Evolutionary conservation across 805 yeast genomes (phyloP).

Genomic region (Candida khao-thaluensis): DNA sequence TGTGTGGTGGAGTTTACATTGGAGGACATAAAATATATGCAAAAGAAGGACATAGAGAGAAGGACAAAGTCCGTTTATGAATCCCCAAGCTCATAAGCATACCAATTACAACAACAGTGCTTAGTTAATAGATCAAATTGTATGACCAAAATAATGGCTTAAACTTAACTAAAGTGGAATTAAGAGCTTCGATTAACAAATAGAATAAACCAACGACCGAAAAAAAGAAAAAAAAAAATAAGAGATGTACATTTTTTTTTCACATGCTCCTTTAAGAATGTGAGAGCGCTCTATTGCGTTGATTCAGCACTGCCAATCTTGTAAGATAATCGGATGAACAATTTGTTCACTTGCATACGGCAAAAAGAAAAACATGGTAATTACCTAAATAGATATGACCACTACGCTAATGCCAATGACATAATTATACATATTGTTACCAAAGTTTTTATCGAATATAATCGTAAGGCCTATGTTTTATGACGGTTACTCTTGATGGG

Average conservation of each 20-base stretch:
- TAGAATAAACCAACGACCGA: constrained; percentile 2
- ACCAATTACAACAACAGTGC: neutral
- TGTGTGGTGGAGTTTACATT: neutral
- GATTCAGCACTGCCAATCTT: constrained; percentile 8
- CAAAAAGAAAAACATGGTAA: neutral
- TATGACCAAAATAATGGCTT: constrained; percentile 1
- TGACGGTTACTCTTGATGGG: no score
- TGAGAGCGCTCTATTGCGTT: neutral
- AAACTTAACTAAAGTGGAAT: constrained; percentile 1
- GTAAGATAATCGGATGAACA: constrained; percentile 2
- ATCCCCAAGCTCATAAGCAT: no score
- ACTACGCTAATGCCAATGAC: neutral
- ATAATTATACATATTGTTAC: neutral
- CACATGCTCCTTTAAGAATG: constrained; percentile 4
- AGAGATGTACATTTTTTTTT: no score
- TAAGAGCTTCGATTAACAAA: constrained; percentile 1
- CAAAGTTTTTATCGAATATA: no score
- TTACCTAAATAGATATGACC: no score
- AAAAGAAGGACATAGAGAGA: no score
- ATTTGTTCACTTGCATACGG: constrained; percentile 9
- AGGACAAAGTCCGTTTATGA: no score
- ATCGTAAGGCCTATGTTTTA: no score
- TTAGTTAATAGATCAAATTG: neutral
- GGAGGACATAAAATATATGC: neutral
- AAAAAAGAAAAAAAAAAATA: constrained; percentile 2